Base-by-base conservation (phyloP, 2,329 filamentous ascomycete species). In the Fusarium siculi region DNA sequence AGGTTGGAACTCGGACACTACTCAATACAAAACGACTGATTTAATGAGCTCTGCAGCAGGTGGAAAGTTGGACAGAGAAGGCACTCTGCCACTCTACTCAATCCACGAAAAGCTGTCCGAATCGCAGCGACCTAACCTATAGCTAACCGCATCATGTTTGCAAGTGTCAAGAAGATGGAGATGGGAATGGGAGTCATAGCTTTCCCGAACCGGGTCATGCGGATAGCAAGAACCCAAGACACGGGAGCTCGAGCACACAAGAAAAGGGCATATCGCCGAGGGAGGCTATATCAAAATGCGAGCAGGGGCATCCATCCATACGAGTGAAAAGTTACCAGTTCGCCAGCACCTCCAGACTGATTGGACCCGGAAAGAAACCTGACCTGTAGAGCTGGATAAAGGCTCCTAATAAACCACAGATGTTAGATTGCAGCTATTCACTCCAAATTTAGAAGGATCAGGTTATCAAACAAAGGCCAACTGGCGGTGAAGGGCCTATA, bases 401-500 rank as follows among this genome's bases (percentile, higher is more conserved):
- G 30, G 19, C 40, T 44, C 34, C 53, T 32, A 56, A 32, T 37
- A 59, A 30, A 40, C 61, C 64, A 54, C 57, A 66, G 47, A 54
- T 58, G 47, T 63, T 63, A 61, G 60, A 68, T 57, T 73, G 68
- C 52, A 40, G 23, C 66, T 68, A 69, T 59, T 68, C 36, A 60
- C 53, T 42, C 37, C 37, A 62, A 70, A 63, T 43, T 47, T 63
- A 64, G 55, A 59, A 64, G 39, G 62, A 66, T 61, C 14, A 50
- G 62, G 59, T 50, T 37, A 59, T 50, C 28, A 44, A 70, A 56
- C 54, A 69, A 63, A 54, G 39, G 23, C 28, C 62, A 78, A 78
- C 73, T 76, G 72, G 74, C 76, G 76, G 76, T 77, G 76, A 77
- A 63, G 68, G 50, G 21, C 30, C 42, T 60, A 39, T 37, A 44